A percentile compares a stretch with the other conserved stretches of the same genome.
Evolutionary conservation across 2,329 filamentous ascomycete species (phyloP).

Genomic region (Basipetospora chlamydospora): DNA sequence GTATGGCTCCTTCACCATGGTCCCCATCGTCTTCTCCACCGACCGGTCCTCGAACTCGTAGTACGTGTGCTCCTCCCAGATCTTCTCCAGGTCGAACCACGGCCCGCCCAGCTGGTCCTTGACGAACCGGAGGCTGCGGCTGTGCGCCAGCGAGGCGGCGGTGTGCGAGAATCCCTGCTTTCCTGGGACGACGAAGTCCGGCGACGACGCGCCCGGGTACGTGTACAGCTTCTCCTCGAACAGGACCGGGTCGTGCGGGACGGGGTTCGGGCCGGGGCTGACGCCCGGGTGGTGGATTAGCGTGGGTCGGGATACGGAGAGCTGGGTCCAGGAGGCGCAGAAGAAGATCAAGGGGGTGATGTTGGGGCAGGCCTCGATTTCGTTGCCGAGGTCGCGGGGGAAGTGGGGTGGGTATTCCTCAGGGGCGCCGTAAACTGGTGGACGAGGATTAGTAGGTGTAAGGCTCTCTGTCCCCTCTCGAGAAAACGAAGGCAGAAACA

Average conservation of each 20-base stretch:
- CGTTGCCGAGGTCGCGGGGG: not conserved
- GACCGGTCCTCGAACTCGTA: conserved; percentile 56
- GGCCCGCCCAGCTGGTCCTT: conserved; percentile 50
- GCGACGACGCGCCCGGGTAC: not conserved
- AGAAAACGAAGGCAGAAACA: too few species aligned
- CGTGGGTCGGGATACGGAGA: not conserved
- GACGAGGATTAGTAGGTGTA: too few species aligned
- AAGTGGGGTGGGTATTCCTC: conserved; percentile 3
- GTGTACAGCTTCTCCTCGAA: not conserved
- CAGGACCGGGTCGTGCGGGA: too few species aligned
- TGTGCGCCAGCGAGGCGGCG: conserved; percentile 48
- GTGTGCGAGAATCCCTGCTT: conserved; percentile 31
- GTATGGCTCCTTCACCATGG: conserved; percentile 67
- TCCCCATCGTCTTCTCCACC: conserved; percentile 63
- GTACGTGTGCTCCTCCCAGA: conserved; percentile 67
- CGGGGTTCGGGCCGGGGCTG: not conserved
- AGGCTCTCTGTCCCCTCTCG: too few species aligned
- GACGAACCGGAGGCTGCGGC: conserved; percentile 48
- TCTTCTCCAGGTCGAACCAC: conserved; percentile 57
- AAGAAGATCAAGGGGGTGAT: conserved; percentile 14
- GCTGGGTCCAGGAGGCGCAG: conserved; percentile 11
- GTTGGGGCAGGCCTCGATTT: not conserved
- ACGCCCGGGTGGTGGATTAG: not conserved
- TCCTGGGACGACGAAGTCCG: conserved; percentile 3
- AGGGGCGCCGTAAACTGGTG: conserved; percentile 2